Conservation (phyloP, 2,329 filamentous ascomycete genomes). For the Xylaria sp. region DNA sequence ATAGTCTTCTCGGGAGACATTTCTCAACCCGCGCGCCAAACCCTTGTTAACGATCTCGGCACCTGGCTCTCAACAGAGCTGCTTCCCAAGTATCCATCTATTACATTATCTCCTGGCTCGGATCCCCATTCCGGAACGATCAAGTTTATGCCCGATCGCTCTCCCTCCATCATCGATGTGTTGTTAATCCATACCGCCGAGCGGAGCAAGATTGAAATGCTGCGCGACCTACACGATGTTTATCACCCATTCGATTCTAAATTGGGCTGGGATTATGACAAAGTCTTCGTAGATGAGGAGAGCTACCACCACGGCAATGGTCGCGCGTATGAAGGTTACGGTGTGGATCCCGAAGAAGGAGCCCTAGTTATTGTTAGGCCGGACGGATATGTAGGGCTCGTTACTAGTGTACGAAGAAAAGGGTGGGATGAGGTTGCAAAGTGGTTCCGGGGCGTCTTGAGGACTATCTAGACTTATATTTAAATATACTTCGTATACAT, state of each 20-base stretch:
- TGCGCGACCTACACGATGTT: slow-evolving; percentile 55
- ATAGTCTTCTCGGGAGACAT: slow-evolving; percentile 69
- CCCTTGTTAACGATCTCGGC: slow-evolving; percentile 51
- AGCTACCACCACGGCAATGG: slow-evolving; percentile 60
- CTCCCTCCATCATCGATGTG: slow-evolving; percentile 58
- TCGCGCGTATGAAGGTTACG: slow-evolving; percentile 61
- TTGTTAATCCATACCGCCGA: slow-evolving; percentile 64
- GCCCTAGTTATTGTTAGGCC: slow-evolving; percentile 67
- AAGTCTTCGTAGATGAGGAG: slow-evolving; percentile 60
- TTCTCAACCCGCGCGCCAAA: slow-evolving; percentile 46
- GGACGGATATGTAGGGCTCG: slow-evolving; percentile 67
- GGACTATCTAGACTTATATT: slow-evolving; percentile 3
- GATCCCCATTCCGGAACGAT: slow-evolving; percentile 23
- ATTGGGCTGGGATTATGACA: slow-evolving; percentile 61
- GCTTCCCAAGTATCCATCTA: slow-evolving; percentile 46
- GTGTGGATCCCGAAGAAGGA: slow-evolving; percentile 59
- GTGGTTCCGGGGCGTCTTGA: slow-evolving; percentile 33
- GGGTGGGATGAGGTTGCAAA: slow-evolving; percentile 31
- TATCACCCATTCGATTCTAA: slow-evolving; percentile 53
- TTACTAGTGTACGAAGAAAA: slow-evolving; percentile 44
- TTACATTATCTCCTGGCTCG: slow-evolving; percentile 32
- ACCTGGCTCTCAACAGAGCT: slow-evolving; percentile 48
- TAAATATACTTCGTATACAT: neutral
- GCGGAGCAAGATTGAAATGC: slow-evolving; percentile 54
- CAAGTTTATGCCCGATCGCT: slow-evolving; percentile 46